Base-by-base conservation (phyloP, 257 asterid species). In the Henckelia pumila region DNA sequence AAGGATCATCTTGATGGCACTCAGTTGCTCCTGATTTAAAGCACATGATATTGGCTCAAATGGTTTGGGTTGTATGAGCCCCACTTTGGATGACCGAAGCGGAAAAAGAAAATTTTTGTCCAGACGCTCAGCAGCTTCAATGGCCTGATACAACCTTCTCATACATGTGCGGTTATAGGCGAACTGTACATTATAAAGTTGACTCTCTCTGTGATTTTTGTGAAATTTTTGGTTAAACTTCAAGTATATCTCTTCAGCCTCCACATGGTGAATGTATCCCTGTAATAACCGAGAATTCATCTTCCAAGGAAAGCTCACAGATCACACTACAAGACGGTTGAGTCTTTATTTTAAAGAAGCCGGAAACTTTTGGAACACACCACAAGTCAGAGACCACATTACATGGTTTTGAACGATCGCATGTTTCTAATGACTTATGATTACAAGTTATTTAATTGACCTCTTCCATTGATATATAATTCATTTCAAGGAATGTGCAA, bases 231-330 rank as follows among this genome's bases (percentile, higher is more conserved):
- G 10, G 59, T 74, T 83, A 76, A 93, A 92, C 72, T 78, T 85
- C 80, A 92, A 66, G 66, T 67, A 73, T 73, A 92, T 83, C 74
- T 88, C 88, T 76, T 89, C 95, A 2, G 98, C 97, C 75, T 89
- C 94, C 13, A 92, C 96, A 29, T 87, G 82, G 68, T 89, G 83
- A 69, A 92, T 86, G 78, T 64, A 86, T 26, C 97, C 98, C 97
- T 90, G 89, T 68, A 75, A 60, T 29, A 61, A 63, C 44, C 50
- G 49, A 67, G 59, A 67, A 22, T n/a, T 77, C 69, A 78, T 72
- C 56, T 58, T 63, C 60, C 26, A 22, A 32, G 59, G 47, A 44
- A 26, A 35, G n/a, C 44, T 53, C 40, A 59, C 11, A 4, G 47
- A 37, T 37, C 5, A 67, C 33, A 32, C 8, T 11, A 16, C 6